phyloP scores from a whole-genome alignment of 176 grass and related monocot species.

The Phoenix dactylifera region DNA sequence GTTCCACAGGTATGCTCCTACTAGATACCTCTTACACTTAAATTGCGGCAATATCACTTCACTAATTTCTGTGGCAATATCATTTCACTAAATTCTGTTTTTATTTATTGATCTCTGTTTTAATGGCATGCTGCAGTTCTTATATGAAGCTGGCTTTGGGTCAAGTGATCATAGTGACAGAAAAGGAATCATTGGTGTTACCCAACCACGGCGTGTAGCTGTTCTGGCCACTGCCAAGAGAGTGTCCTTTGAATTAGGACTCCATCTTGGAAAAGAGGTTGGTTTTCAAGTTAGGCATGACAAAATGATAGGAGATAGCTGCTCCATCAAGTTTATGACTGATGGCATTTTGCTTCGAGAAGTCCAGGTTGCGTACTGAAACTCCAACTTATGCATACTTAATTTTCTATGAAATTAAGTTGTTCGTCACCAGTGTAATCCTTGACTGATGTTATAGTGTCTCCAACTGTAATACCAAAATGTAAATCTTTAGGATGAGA shows the following conservation, averaged over 20 bases:
- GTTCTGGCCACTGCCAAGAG: constrained; percentile 87
- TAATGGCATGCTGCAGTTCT: constrained; percentile 39
- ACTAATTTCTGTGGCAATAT: too few relatives aligned
- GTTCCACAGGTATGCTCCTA: constrained; percentile 57
- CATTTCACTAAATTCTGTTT: too few relatives aligned
- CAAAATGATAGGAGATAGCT: constrained; percentile 64
- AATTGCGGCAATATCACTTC: too few relatives aligned
- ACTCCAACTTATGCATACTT: too few relatives aligned
- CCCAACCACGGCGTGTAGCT: constrained; percentile 88
- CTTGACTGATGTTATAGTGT: too few relatives aligned
- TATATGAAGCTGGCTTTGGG: constrained; percentile 94
- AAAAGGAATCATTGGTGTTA: constrained; percentile 92
- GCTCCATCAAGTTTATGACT: constrained; percentile 97
- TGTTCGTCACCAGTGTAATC: too few relatives aligned
- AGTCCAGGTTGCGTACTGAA: constrained; percentile 42
- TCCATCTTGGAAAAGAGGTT: constrained; percentile 69
- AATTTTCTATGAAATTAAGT: too few relatives aligned
- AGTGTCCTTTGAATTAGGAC: constrained; percentile 84
- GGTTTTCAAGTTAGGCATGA: constrained; percentile 99
- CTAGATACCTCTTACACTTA: neutral
- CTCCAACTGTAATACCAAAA: too few relatives aligned
- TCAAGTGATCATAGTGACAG: constrained; percentile 60
- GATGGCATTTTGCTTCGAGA: constrained; percentile 98
- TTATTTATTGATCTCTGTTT: constrained; percentile 6
- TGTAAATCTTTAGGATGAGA: too few relatives aligned